These are phyloP conservation scores for Cutaneotrichosporon mucoides DNA, from an alignment of 1,284 basidiomycete species.

Conservation along the genomic window DNA sequence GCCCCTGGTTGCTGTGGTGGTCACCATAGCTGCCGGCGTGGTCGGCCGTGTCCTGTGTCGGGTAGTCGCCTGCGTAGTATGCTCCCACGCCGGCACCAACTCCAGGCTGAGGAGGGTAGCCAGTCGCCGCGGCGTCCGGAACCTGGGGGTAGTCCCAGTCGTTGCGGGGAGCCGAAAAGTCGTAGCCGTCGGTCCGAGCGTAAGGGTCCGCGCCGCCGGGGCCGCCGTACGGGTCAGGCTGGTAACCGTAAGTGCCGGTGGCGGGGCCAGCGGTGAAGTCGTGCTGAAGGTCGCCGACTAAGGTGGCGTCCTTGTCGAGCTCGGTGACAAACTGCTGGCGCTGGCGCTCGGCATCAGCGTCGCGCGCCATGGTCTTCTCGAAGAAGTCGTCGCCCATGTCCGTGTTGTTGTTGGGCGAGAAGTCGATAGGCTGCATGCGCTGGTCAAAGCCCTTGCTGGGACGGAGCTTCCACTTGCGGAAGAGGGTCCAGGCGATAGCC, in stretches of 20 bases:
- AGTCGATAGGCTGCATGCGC: slow-evolving; percentile 55
- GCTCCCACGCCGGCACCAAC: not conserved
- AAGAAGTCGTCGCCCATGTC: slow-evolving; percentile 44
- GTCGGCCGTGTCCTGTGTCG: slow-evolving; percentile 26
- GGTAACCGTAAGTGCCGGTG: slow-evolving; percentile 9
- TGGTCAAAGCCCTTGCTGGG: slow-evolving; percentile 73
- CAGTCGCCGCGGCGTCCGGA: too few relatives aligned
- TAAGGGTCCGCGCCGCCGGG: too few relatives aligned
- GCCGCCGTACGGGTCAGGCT: slow-evolving; percentile 10
- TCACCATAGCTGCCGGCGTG: slow-evolving; percentile 6
- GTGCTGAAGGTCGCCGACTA: slow-evolving; percentile 52
- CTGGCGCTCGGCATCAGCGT: slow-evolving; percentile 38
- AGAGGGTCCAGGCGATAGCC: slow-evolving; percentile 73
- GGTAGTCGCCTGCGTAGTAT: slow-evolving; percentile 21
- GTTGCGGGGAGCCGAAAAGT: slow-evolving; percentile 2
- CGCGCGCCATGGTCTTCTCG: slow-evolving; percentile 42
- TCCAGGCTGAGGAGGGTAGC: slow-evolving; percentile 14
- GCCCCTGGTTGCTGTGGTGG: slow-evolving; percentile 5
- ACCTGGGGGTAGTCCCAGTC: too few relatives aligned
- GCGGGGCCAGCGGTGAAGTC: slow-evolving; percentile 70
- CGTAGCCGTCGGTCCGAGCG: slow-evolving; percentile 4
- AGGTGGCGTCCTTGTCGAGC: slow-evolving; percentile 32
- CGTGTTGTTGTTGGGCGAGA: slow-evolving; percentile 73
- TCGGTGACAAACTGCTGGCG: slow-evolving; percentile 39
- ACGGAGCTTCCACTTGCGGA: slow-evolving; percentile 86